phyloP scores from a whole-genome alignment of 2,329 filamentous ascomycete genomes.

The Alternaria hordeiaustralica region DNA sequence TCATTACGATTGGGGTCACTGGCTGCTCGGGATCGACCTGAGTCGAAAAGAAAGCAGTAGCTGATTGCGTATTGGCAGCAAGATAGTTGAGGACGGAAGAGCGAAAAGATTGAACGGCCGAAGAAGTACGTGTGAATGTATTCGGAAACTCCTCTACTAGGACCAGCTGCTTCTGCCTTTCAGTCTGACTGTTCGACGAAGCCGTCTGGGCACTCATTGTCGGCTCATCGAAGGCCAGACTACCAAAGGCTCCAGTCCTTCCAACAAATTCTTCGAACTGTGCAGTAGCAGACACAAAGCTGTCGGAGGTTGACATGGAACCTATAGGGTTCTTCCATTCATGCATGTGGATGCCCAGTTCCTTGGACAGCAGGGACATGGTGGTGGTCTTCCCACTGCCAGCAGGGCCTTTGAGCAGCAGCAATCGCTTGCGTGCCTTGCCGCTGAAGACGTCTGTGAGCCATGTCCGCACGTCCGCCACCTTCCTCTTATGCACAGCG shows the following conservation, averaged over 20 bases:
- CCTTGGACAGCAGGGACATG: conserved; percentile 75
- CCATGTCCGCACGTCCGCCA: conserved; percentile 84
- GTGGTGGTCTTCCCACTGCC: conserved; percentile 95
- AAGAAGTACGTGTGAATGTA: conserved; percentile 55
- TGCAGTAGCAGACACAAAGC: conserved; percentile 72
- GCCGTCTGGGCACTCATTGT: conserved; percentile 16
- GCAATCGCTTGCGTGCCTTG: conserved; percentile 67
- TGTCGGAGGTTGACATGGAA: conserved; percentile 64
- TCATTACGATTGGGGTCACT: conserved; percentile 74
- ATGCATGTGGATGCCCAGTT: conserved; percentile 77
- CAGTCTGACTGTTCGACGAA: conserved; percentile 15
- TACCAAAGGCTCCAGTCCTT: conserved; percentile 79
- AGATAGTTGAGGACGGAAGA: conserved; percentile 77
- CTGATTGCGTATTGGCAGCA: conserved; percentile 67
- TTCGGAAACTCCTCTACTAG: conserved; percentile 60
- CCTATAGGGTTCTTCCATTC: conserved; percentile 89
- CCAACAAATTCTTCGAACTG: conserved; percentile 94
- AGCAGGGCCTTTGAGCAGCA: conserved; percentile 88
- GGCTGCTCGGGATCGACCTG: conserved; percentile 28
- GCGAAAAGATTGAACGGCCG: conserved; percentile 64
- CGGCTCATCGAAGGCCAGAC: conserved; percentile 61
- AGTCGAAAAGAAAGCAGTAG: conserved; percentile 52
- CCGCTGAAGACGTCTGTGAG: conserved; percentile 75
- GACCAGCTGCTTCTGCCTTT: conserved; percentile 50
- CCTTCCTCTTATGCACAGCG: conserved; percentile 93